These are phyloP conservation scores for Lablab purpureus DNA, from an alignment of 306 rosid genomes.

Conservation along the genomic window DNA sequence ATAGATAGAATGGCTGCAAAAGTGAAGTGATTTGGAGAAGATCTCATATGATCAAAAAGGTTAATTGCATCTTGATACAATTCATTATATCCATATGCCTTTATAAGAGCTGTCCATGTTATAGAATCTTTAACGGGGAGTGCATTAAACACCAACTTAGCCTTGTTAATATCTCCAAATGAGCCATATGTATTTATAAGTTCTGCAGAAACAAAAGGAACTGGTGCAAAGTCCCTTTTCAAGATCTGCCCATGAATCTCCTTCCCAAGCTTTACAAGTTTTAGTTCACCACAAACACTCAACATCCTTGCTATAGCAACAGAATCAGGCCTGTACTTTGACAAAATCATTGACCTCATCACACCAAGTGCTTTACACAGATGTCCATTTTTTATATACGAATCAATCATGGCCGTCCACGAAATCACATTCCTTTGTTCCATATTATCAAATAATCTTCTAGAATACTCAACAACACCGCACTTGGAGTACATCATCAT, in stretches of 20 bases:
- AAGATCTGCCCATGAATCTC: constrained; percentile 80
- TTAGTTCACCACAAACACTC: constrained; percentile 61
- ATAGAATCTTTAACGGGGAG: constrained; percentile 74
- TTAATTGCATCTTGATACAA: constrained; percentile 61
- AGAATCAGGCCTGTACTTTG: constrained; percentile 74
- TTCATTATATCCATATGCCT: constrained; percentile 65
- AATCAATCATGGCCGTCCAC: constrained; percentile 90
- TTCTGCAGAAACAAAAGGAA: constrained; percentile 71
- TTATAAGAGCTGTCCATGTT: constrained; percentile 84
- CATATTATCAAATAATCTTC: constrained; percentile 59
- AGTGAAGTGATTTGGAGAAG: constrained; percentile 70
- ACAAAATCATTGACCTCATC: constrained; percentile 70
- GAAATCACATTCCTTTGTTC: constrained; percentile 68
- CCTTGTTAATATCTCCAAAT: constrained; percentile 60
- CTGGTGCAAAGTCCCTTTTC: constrained; percentile 59
- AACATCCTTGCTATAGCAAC: constrained; percentile 71
- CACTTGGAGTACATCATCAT: constrained; percentile 87
- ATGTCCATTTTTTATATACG: constrained; percentile 56
- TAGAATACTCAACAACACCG: constrained; percentile 61
- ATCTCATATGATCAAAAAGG: constrained; percentile 65
- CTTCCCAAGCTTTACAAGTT: constrained; percentile 67
- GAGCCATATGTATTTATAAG: constrained; percentile 72
- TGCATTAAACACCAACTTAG: constrained; percentile 59
- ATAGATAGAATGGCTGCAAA: constrained; percentile 67
- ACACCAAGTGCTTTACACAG: constrained; percentile 61